Base-by-base conservation (phyloP, 2,329 filamentous ascomycete species). In the Lachnellula hyalina region DNA sequence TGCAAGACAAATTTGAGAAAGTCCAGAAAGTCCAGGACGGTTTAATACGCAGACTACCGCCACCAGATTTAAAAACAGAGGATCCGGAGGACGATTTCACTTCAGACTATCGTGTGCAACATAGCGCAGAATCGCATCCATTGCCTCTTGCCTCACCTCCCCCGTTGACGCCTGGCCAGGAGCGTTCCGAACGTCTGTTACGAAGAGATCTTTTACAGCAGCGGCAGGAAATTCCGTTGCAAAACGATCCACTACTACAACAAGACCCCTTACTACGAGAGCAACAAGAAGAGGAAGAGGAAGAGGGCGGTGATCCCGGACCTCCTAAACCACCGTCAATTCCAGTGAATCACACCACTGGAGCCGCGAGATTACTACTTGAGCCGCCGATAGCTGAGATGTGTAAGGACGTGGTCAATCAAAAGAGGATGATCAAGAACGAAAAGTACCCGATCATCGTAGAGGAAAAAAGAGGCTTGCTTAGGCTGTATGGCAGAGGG, bases 291-390 rank as follows among this genome's bases (percentile, higher is more conserved):
- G 78, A 82, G 53, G 72, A 73, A 1, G 76, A 79, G 45, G 68
- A 72, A 48, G 79, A 80, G 41, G 60, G 51, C 48, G 60, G 62
- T 53, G 60, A 66, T 7, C 72, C 76, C 11, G 78, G 81, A 6
- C 74, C 72, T 12, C 79, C 79, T 1, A 84, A 83, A 47, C 79
- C 84, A 61, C 81, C 88, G 14, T 82, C 87, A 1, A 89, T 96
- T 53, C 89, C 90, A 0, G 82, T 85, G 28, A 89, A 96, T 62
- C 93, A 97, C 67, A 95, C 90, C 0, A 96, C 92, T 0, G 83
- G 90, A n/a, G 91, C 91, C 1, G 89, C 94, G 49, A 82, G 91
- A 59, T 75, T 97, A 17, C 74, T 97, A 28, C 77, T 81, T 47
- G 91, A 87, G 84, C 80, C 80, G 0, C 80, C 84, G 0, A 90